Conservation (phyloP, 345 rosid species). For the Cardamine resedifolia region DNA sequence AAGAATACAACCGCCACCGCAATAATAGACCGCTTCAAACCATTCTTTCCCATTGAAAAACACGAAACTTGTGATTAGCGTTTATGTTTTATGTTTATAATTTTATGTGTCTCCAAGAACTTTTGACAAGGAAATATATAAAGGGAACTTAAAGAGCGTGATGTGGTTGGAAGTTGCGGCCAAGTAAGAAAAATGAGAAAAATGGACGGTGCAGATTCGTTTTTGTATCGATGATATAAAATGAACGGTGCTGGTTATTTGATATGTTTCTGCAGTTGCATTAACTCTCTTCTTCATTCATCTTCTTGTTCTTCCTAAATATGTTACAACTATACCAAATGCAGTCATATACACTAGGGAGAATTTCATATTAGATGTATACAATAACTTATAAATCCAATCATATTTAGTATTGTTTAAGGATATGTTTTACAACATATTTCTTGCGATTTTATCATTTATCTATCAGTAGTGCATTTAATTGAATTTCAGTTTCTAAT, state of each 20-base stretch:
- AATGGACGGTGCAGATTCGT: conserved; percentile 22
- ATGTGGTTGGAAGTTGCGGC: conserved; percentile 36
- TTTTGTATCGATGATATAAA: neutral
- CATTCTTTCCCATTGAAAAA: conserved; percentile 16
- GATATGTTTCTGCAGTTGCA: conserved; percentile 1
- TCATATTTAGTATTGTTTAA: neutral
- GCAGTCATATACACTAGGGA: neutral
- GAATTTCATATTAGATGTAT: neutral
- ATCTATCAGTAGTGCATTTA: neutral
- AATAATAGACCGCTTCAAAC: conserved; percentile 11
- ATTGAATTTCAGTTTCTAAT: neutral
- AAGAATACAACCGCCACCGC: conserved; percentile 21
- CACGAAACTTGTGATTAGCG: conserved; percentile 8
- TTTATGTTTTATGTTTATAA: neutral
- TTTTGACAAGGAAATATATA: conserved; percentile 25
- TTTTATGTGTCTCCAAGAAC: conserved; percentile 22
- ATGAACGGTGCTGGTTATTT: conserved; percentile 14
- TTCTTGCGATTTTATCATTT: neutral
- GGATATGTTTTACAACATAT: neutral
- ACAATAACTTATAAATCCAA: neutral
- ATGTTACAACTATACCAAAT: neutral
- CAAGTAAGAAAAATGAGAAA: conserved; percentile 8
- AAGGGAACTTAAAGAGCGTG: conserved; percentile 28
- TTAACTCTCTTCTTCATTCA: neutral
- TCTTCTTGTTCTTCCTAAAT: neutral